Evolutionary conservation across 139 green algal genomes (phyloP).

Genomic region (Coelastrella sp.): DNA sequence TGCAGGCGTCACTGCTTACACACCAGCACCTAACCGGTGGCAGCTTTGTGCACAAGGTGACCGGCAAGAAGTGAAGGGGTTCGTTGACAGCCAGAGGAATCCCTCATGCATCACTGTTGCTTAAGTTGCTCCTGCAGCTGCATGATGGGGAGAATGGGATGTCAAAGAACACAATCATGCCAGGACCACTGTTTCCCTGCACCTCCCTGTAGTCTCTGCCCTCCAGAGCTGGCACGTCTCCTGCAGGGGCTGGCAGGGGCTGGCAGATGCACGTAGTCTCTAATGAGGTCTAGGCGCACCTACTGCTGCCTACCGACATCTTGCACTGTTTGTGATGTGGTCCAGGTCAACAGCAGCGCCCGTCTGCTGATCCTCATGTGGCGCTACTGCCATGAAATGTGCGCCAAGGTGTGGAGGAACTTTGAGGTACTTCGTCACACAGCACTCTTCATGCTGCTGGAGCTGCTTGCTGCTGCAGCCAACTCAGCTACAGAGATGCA

Average conservation of each 20-base stretch:
- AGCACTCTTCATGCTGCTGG: conserved; percentile 8
- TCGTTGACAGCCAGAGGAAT: too few species aligned
- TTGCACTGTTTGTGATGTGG: background rate
- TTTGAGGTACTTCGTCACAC: conserved; percentile 2
- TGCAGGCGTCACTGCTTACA: conserved; percentile 21
- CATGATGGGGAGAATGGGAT: too few species aligned
- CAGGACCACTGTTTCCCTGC: too few species aligned
- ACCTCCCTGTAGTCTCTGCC: too few species aligned
- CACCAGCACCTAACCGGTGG: background rate
- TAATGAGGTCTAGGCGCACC: too few species aligned
- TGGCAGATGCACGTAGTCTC: too few species aligned
- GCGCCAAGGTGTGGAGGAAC: background rate
- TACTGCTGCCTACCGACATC: background rate
- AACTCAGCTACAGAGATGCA: conserved; percentile 1
- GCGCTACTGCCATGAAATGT: conserved; percentile 33
- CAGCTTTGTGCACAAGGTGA: conserved; percentile 32
- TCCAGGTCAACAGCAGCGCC: background rate
- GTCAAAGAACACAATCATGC: too few species aligned
- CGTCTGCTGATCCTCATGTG: conserved; percentile 22
- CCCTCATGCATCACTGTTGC: too few species aligned
- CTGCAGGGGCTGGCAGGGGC: too few species aligned
- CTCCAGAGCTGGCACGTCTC: too few species aligned
- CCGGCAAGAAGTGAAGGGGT: background rate
- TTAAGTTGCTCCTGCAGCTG: too few species aligned
- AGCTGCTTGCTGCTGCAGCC: conserved; percentile 10